A percentile compares a stretch with the other conserved stretches of the same genome.
These are phyloP conservation scores for Vigna nakashimae DNA, from an alignment of 306 rosid species.

Conservation along the genomic window DNA sequence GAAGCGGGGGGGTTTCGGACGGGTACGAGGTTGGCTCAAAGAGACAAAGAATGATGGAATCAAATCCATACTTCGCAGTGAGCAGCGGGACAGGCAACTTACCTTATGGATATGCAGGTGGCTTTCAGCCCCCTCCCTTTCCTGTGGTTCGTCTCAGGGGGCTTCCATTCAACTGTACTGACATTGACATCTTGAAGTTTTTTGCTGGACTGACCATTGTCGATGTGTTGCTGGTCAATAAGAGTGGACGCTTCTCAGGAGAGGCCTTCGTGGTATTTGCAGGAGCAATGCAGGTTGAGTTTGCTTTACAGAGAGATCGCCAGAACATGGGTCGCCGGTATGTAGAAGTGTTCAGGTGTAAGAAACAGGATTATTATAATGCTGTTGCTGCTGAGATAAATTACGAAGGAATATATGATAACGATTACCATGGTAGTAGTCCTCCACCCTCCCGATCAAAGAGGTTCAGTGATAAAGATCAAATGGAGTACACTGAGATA, in stretches of 20 bases:
- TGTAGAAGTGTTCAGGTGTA: slow-evolving; percentile 93
- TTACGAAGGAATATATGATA: slow-evolving; percentile 87
- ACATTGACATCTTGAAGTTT: slow-evolving; percentile 93
- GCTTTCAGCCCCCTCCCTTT: slow-evolving; percentile 65
- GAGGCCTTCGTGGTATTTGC: slow-evolving; percentile 98
- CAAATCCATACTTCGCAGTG: slow-evolving; percentile 99
- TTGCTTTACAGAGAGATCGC: slow-evolving; percentile 88
- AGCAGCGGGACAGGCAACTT: slow-evolving; percentile 75
- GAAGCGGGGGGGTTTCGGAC: slow-evolving; percentile 99
- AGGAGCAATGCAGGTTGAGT: slow-evolving; percentile 92
- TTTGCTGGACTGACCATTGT: slow-evolving; percentile 94
- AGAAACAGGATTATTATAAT: slow-evolving; percentile 93
- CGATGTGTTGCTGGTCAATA: slow-evolving; percentile 96
- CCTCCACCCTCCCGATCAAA: slow-evolving; percentile 90
- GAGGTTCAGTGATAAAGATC: slow-evolving; percentile 90
- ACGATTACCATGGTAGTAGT: slow-evolving; percentile 86
- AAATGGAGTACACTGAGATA: slow-evolving; percentile 94
- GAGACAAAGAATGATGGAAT: slow-evolving; percentile 99
- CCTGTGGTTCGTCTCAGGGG: slow-evolving; percentile 99
- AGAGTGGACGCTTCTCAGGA: slow-evolving; percentile 91
- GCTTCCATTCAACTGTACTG: slow-evolving; percentile 95
- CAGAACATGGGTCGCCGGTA: slow-evolving; percentile 98
- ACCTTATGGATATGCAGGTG: slow-evolving; percentile 54
- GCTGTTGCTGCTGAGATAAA: slow-evolving; percentile 90
- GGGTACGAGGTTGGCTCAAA: slow-evolving; percentile 99